Evolutionary conservation across 1,139 yeast genomes (phyloP).

Genomic region (Diutina catenulata): DNA sequence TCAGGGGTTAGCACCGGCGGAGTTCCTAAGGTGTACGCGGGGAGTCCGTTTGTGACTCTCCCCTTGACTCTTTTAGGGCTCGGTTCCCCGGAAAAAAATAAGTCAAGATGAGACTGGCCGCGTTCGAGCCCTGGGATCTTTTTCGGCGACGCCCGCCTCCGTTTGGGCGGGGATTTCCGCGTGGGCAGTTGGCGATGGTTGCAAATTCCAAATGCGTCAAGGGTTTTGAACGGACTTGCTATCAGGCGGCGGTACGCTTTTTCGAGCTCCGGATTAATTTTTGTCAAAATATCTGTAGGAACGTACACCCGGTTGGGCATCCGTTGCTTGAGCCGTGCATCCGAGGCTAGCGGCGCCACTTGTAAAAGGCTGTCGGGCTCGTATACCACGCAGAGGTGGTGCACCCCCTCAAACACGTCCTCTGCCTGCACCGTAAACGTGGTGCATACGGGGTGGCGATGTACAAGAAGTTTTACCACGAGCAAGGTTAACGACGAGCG

Average conservation of each 20-base stretch:
- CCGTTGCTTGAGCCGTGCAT: background rate
- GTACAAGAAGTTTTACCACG: background rate
- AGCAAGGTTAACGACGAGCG: background rate
- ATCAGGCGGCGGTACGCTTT: background rate
- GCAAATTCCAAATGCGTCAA: conserved; percentile 1
- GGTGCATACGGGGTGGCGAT: background rate
- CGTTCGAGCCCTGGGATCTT: background rate
- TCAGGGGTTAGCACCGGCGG: no score
- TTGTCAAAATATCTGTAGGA: background rate
- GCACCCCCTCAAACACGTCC: conserved; percentile 1
- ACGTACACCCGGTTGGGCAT: background rate
- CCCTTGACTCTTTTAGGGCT: no score
- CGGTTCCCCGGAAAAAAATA: background rate
- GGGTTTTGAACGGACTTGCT: background rate
- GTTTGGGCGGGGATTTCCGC: background rate
- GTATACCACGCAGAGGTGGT: background rate
- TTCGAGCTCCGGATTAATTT: background rate
- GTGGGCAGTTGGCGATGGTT: background rate
- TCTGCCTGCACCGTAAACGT: background rate
- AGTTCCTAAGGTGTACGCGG: no score
- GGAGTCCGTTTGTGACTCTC: no score
- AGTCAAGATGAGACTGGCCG: background rate
- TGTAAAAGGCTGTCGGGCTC: background rate
- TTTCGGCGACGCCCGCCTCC: background rate
- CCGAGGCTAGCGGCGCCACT: background rate